These are phyloP conservation scores for Fagopyrum homotropicum DNA, from an alignment of 148 eudicot genomes.

Conservation along the genomic window DNA sequence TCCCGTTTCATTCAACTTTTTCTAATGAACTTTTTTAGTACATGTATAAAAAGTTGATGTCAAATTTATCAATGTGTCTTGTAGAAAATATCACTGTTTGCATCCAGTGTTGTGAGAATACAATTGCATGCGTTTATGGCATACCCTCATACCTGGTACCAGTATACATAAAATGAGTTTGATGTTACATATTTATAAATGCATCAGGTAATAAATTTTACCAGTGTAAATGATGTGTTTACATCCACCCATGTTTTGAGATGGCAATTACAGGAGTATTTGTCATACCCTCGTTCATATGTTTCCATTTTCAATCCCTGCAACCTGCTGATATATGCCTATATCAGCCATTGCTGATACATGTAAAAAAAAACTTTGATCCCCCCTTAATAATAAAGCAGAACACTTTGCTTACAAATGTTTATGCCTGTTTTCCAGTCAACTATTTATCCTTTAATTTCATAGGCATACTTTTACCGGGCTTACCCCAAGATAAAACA, in stretches of 20 bases:
- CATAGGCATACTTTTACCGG: neutral
- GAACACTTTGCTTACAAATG: neutral
- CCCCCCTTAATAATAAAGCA: neutral
- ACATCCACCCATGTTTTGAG: neutral
- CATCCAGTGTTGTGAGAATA: too few relatives aligned
- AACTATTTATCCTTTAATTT: neutral
- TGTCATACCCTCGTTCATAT: neutral
- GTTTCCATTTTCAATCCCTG: neutral
- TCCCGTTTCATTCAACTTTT: neutral
- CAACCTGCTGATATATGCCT: neutral
- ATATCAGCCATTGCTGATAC: neutral
- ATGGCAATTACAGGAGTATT: neutral
- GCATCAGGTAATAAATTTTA: neutral
- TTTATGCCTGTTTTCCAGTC: neutral
- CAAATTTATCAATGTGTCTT: neutral
- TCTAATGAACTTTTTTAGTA: neutral
- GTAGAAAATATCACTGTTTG: too few relatives aligned
- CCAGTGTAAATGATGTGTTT: neutral
- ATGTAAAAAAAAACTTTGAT: neutral
- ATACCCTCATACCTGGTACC: too few relatives aligned
- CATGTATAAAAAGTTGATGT: neutral
- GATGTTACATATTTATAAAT: neutral
- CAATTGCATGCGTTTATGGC: too few relatives aligned
- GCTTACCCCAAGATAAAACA: neutral
- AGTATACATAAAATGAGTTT: too few relatives aligned